Evolutionary conservation across 257 asterid species (phyloP), one percentile per base, ranked within the genome.

Genomic region (Phtheirospermum japonicum): DNA sequence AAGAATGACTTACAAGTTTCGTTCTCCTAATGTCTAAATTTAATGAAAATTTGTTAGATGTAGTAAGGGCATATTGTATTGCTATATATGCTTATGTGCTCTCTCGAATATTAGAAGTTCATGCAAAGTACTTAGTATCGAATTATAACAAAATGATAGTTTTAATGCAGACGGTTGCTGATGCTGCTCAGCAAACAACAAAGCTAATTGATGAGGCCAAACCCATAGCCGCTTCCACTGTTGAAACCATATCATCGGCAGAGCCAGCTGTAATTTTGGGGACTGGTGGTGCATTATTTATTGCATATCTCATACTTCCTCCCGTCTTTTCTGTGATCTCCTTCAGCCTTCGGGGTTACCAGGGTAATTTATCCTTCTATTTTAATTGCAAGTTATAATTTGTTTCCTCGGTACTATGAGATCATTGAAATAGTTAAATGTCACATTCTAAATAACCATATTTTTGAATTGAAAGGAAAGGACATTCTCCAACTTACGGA

Each of bases 161-260:
- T 65, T 63, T 56, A 34, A 59, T 80, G 76, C 86, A 92, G 99
- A 82, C 96, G 20, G 82, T 89, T 63, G 85, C 82, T 64, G 95
- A 81, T 76, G 95, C 85, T 31, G 96, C 95, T 52, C 94, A 92
- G 67, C 97, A 80, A 70, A 89, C 97, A 33, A 79, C 89, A 43
- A 85, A 82, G 76, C 88, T 86, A 60, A 91, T 91, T 48, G 82
- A 67, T 70, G 89, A 58, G 43, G 99, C 95, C 53, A 85, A 80
- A 63, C 97, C 99, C 11, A 67, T 92, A 18, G 97, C 96, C 63
- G 71, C 88, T 65, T 81, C 99, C 61, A 89, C 96, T 30, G 76
- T 89, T 64, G 76, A 92, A 71, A 73, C 87, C 31, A 83, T 92
- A 62, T 82, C 89, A 60, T 68, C 97, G 0, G 84, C 96, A 51